These are phyloP conservation scores for Venturia asperata DNA, from an alignment of 2,329 filamentous ascomycete species.

Conservation along the genomic window DNA sequence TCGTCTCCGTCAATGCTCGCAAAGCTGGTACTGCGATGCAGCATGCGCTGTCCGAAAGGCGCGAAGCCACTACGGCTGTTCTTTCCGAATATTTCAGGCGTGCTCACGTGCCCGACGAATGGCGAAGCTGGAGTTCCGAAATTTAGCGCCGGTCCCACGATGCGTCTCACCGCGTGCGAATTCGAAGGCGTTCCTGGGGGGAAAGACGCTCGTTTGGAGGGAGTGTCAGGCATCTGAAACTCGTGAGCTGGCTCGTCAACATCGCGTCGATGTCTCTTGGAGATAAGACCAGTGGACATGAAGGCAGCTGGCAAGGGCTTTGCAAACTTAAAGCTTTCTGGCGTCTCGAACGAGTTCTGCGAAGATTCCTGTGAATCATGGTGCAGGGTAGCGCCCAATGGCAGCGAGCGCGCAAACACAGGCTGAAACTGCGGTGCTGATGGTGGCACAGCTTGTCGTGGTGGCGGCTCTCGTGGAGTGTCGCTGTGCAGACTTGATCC, in stretches of 20 bases:
- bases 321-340: conserved; percentile 66
- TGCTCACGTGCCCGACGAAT: conserved; percentile 58
- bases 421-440: conserved; percentile 12
- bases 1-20: conserved; percentile 77
- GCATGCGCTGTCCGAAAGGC: neutral
- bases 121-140: conserved; percentile 78
- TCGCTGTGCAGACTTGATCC: conserved; percentile 71
- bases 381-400: conserved; percentile 48
- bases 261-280: conserved; percentile 72
- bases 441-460: conserved; percentile 26
- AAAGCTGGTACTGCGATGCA: conserved; percentile 59
- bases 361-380: conserved; percentile 33
- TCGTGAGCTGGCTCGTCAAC: conserved; percentile 50
- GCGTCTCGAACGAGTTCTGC: conserved; percentile 59
- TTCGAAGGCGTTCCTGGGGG: conserved; percentile 49
- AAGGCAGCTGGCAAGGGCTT: conserved; percentile 78
- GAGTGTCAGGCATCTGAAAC: conserved; percentile 78
- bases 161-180: conserved; percentile 54
- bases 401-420: conserved; percentile 66
- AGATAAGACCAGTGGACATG: conserved; percentile 89
- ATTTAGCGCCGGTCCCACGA: conserved; percentile 59
- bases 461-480: conserved; percentile 54
- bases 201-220: conserved; percentile 83
- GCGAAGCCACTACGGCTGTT: conserved; percentile 37
- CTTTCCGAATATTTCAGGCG: conserved; percentile 60